phyloP scores from a whole-genome alignment of 2,329 filamentous ascomycete species.

The Colletotrichum sp. region DNA sequence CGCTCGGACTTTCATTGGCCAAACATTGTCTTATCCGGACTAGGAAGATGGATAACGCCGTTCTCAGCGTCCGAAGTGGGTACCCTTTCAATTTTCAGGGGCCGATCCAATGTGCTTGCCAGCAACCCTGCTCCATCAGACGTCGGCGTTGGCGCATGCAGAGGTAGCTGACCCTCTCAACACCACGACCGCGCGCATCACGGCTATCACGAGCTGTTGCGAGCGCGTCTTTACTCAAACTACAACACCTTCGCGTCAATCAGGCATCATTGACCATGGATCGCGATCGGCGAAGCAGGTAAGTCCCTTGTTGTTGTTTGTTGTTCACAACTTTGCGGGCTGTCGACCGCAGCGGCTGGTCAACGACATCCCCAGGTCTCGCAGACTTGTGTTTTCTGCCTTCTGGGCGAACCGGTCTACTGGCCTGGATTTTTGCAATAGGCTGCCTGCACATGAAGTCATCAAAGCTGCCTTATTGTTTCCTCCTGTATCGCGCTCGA shows the following conservation, averaged over 20 bases:
- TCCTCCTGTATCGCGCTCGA: neutral
- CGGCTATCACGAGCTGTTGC: neutral
- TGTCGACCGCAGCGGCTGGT: neutral
- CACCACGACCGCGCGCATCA: slow-evolving; percentile 5
- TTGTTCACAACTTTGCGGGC: neutral
- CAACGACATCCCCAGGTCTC: neutral
- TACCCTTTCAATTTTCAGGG: neutral
- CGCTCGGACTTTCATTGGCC: neutral
- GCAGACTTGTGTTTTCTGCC: neutral
- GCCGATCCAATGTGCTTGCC: neutral
- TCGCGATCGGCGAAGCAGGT: slow-evolving; percentile 43
- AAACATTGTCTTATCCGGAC: neutral
- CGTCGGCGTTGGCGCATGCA: slow-evolving; percentile 6
- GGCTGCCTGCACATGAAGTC: neutral
- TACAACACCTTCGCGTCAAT: neutral
- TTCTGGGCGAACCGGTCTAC: neutral
- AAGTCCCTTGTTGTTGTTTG: slow-evolving; percentile 13
- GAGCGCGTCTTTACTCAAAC: neutral
- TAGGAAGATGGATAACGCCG: neutral
- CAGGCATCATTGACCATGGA: slow-evolving; percentile 31
- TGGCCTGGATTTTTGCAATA: neutral
- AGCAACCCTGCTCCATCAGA: slow-evolving; percentile 16
- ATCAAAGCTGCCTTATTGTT: neutral
- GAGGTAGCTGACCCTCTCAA: neutral
- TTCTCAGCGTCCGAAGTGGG: neutral